Evolutionary conservation across 2,329 filamentous ascomycete species (phyloP).

Genomic region (Sporothrix phasma): DNA sequence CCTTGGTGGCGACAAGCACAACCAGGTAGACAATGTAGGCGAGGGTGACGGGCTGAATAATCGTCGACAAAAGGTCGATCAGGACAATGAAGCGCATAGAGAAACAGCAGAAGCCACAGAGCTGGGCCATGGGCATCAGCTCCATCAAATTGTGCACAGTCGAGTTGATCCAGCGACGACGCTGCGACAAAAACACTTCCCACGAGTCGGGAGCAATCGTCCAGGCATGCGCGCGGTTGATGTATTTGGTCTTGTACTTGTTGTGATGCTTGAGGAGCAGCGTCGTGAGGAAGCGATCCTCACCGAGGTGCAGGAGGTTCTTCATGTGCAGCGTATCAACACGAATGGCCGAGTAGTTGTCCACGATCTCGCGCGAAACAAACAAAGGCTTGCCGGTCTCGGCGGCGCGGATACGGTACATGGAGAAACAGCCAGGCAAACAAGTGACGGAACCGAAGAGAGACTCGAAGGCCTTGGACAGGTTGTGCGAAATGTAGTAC

Average conservation of each 20-base stretch:
- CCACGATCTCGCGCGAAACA: conserved; percentile 83
- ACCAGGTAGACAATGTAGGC: conserved; percentile 87
- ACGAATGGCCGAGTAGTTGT: conserved; percentile 81
- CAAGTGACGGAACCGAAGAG: conserved; percentile 96
- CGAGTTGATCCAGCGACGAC: conserved; percentile 99
- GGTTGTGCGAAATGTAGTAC: conserved; percentile 97
- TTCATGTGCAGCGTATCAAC: conserved; percentile 99
- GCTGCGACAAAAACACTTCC: conserved; percentile 90
- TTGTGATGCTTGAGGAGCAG: conserved; percentile 84
- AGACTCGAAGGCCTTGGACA: conserved; percentile 95
- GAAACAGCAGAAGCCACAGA: conserved; percentile 99
- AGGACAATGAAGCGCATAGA: conserved; percentile 98
- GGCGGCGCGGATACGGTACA: conserved; percentile 93
- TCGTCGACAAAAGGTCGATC: conserved; percentile 79
- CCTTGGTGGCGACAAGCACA: conserved; percentile 54
- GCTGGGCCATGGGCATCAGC: conserved; percentile 82
- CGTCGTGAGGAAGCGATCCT: conserved; percentile 95
- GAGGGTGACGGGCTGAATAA: conserved; percentile 84
- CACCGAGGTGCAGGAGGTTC: conserved; percentile 90
- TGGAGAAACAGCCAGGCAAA: conserved; percentile 95
- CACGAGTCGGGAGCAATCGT: conserved; percentile 94
- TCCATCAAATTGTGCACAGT: conserved; percentile 97
- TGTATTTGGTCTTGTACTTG: conserved; percentile 98
- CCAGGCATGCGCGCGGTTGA: conserved; percentile 85
- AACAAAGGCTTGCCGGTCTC: conserved; percentile 94